These are phyloP conservation scores for Botrytis hyacinthi DNA, from an alignment of 2,329 filamentous ascomycete genomes.

Conservation along the genomic window DNA sequence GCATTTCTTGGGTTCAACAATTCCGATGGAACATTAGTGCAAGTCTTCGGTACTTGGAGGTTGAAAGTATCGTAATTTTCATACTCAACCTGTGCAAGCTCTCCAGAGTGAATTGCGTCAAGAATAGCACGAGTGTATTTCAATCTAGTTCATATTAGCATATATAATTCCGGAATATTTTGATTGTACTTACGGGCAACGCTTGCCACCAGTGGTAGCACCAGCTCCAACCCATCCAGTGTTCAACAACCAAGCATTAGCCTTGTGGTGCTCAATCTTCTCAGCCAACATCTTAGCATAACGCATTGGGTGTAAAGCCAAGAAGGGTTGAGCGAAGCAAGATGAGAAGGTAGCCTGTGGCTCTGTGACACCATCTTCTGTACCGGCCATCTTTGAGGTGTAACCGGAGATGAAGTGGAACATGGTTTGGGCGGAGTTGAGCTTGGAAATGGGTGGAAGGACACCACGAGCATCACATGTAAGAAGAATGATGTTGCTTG, in stretches of 20 bases:
- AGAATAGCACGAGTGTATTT: constrained; percentile 99
- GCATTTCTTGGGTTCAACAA: constrained; percentile 91
- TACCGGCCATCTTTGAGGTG: constrained; percentile 99
- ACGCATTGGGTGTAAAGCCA: constrained; percentile 97
- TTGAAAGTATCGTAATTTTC: constrained; percentile 97
- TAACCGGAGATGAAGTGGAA: constrained; percentile 99
- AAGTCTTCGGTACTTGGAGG: constrained; percentile 89
- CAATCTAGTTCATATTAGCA: constrained; percentile 46
- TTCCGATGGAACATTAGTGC: constrained; percentile 84
- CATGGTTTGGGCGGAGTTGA: constrained; percentile 93
- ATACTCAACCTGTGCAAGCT: constrained; percentile 89
- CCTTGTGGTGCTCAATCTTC: constrained; percentile 93
- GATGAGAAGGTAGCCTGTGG: constrained; percentile 98
- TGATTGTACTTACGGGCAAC: constrained; percentile 63
- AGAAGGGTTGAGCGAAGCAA: constrained; percentile 98
- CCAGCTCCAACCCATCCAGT: constrained; percentile 95
- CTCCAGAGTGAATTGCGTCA: constrained; percentile 95
- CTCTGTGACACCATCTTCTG: constrained; percentile 94
- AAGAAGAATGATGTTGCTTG: constrained; percentile 95
- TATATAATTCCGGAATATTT: neutral
- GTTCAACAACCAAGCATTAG: constrained; percentile 98
- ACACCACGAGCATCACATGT: constrained; percentile 98
- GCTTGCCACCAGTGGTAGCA: constrained; percentile 87
- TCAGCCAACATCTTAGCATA: constrained; percentile 98
- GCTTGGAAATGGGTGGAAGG: constrained; percentile 95